Evolutionary conservation across 208 protist species (phyloP), one percentile per base, ranked within the genome.

Genomic region (Wallacemonas collosoma): DNA sequence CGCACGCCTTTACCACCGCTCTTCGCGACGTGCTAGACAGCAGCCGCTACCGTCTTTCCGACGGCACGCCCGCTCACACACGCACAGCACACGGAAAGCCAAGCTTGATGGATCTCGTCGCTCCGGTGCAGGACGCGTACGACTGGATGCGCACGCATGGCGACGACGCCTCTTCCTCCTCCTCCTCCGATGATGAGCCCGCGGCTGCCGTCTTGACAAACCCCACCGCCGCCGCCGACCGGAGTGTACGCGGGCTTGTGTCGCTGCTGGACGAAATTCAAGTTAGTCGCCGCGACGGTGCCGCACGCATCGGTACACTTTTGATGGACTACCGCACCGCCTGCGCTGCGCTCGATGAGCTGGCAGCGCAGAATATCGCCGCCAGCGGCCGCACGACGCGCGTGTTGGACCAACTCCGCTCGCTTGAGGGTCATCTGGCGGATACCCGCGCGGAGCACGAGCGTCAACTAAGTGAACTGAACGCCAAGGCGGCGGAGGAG

Each of bases 371-470:
- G 2, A 50, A 40, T 36, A 38, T 82, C 6, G 66, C 39, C 6
- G 76, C 75, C 53, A 45, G 39, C 26, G 67, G 75, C 38, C 80
- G 73, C 9, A 51, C 70, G 1, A 69, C 72, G 12, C 39, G 54
- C 51, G 56, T 87, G 26, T 71, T 79, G 40, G 50, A 67, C 3
- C 68, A 67, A 14, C 76, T 85, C 44, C 54, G 41, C 38, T 50
- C 80, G 40, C 41, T 83, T 39, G 76, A 79, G 41, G 56, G 65
- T 15, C 69, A 76, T 36, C 35, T 86, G 14, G 66, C 53, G 12
- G 43, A 51, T 15, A 64, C 74, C 0, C 72, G 85, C 57, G 73
- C 62, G 2, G 81, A 84, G 64, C 88, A 85, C 76, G 86, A 90
- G 35, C 70, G 76, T 4, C 79, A 88, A 57, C 74, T 79, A 9